Base-by-base conservation (phyloP, 352 stramenopile species). In the Phytophthora europaea region DNA sequence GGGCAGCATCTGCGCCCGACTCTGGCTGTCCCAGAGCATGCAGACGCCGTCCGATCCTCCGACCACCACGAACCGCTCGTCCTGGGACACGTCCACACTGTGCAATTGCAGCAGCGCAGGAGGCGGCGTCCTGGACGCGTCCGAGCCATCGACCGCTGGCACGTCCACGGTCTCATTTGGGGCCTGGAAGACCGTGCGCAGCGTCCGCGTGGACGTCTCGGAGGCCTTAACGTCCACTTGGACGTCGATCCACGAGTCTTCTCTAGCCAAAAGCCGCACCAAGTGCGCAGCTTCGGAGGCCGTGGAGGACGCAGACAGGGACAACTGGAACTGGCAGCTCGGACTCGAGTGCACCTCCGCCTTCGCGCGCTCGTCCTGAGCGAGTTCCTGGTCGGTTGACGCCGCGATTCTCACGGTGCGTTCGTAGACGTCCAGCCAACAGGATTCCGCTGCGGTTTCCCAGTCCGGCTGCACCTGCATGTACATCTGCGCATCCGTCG, bases 401-500 rank as follows among this genome's bases (percentile, higher is more conserved):
- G 71, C 45, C 23, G 40, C 22, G 36, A 83, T 59, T 43, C 65
- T 16, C 51, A 83, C 68, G 18, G 65, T 80, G 47, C 83, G 84
- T 70, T 90, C 72, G 51, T 82, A 88, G 8, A 90, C 85, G 15
- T 92, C 78, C 31, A 90, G 33, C 82, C 83, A 90, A 67, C 75
- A 89, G 15, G 63, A 73, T 1, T 56, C 70, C 8, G 34, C 38
- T 1, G 15, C 23, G 6, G 51, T 18, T 6, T 43, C 31, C 87
- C 87, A 94, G 68, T 94, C 85, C 12, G 81, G 73, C 76, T 93
- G 77, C 59, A 94, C 73, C 72, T 93, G 82, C 79, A 92, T 79
- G 79, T 90, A 91, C 31, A 70, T 55, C 43, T 79, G 62, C 56
- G 54, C 45, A 55, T 67, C 58, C 33, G 50, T 31, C n/a, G 51